Evolutionary conservation across 441 rosid species (phyloP).

Genomic region (Croton laevigatus): DNA sequence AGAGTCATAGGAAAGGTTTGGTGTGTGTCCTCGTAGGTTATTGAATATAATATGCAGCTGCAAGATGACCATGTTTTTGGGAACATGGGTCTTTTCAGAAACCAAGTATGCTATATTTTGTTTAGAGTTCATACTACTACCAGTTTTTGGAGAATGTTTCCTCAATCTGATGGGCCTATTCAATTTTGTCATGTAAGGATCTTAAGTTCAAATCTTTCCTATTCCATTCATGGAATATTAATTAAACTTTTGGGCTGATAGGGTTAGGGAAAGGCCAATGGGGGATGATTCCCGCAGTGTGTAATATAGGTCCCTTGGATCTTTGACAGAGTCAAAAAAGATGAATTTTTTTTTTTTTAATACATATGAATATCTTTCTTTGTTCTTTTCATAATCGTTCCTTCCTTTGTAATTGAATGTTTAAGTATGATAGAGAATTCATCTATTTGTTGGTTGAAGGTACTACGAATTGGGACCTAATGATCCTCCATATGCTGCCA

Average conservation of each 20-base stretch:
- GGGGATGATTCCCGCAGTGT: background rate
- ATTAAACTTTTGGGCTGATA: background rate
- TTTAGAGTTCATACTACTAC: background rate
- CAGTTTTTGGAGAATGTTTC: too few species aligned
- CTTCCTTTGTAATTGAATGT: background rate
- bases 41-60: background rate
- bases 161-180: background rate
- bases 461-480: slow-evolving; percentile 77
- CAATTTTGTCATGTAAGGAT: background rate
- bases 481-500: slow-evolving; percentile 92
- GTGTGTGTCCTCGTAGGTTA: background rate
- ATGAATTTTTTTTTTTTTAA: background rate
- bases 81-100: background rate
- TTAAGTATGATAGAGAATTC: slow-evolving; percentile 7
- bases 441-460: slow-evolving; percentile 41
- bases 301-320: background rate
- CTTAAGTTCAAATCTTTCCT: background rate
- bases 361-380: background rate
- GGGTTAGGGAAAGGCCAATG: background rate
- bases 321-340: background rate
- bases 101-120: slow-evolving; percentile 6
- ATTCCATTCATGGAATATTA: background rate
- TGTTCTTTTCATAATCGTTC: background rate
- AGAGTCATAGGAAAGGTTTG: background rate
- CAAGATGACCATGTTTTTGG: background rate